Base-by-base conservation (phyloP, 169 alveolate genomes). In the Eimeria tenella region DNA sequence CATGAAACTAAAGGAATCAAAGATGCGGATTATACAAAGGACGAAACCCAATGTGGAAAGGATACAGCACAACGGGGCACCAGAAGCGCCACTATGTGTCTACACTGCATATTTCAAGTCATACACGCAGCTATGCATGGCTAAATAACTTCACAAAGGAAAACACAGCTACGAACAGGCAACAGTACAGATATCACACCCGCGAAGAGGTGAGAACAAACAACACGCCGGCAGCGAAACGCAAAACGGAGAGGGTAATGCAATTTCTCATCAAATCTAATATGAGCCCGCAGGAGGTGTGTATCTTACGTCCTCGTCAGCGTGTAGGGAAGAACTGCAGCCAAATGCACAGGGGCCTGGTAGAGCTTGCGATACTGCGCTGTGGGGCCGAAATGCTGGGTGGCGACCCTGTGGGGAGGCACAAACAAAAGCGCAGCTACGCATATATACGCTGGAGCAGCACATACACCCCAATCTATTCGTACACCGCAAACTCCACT, bases 301-400 rank as follows among this genome's bases (percentile, higher is more conserved):
- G n/a, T 10, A 5, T 5, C 91, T 56, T 56, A 83, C 91, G 91
- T 83, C n/a, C 77, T 21, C 4, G 91, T 83, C 17, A 5, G 55
- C 62, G 25, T 25, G 79, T 58, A 83, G 9, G 91, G 91, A 52
- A 83, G 23, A 19, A 83, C 49, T 5, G 91, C 91, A 11, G 91
- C 52, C 31, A 83, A 31, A 4, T 65, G 42, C 21, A 11, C 25
- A 53, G 56, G 91, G 17, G 91, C 25, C 21, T 62, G 74, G 60
- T 83, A 83, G 25, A 31, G 58, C 17, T 50, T 74, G 25, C 91
- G 91, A n/a, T 83, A 83, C 65, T 58, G 25, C 21, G 55, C 91
- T 15, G 55, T 42, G 21, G 91, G 42, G 15, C 91, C 91, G 55
- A 83, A 83, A 58, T 83, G 91, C 15, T 70, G 91, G 19, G 91